These are phyloP conservation scores for Marasmius tenuissimus DNA, from an alignment of 1,284 basidiomycete genomes.

Conservation along the genomic window DNA sequence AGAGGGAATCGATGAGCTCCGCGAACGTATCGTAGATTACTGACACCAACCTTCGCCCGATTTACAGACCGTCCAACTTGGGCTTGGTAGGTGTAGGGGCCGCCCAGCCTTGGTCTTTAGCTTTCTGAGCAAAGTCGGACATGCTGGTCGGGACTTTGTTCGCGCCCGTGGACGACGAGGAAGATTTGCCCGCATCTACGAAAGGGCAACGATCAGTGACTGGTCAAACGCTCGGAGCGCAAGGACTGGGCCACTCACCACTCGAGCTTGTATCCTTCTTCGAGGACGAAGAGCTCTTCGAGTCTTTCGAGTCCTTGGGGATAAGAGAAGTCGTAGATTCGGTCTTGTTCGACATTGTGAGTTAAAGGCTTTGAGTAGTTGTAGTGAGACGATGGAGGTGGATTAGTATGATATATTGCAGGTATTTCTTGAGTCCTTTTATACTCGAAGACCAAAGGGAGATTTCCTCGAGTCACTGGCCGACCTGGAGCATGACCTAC, in stretches of 20 bases:
- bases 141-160: not conserved
- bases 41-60: no score
- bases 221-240: not conserved
- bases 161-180: not conserved
- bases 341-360: not conserved
- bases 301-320: not conserved
- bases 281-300: not conserved
- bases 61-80: not conserved
- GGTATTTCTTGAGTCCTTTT: not conserved
- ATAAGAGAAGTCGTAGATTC: not conserved
- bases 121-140: not conserved
- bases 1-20: no score
- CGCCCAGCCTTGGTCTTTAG: not conserved
- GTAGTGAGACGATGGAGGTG: not conserved
- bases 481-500: no score
- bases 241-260: not conserved
- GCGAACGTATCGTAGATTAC: no score
- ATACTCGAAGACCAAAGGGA: no score
- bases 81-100: not conserved
- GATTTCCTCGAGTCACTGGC: no score
- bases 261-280: not conserved
- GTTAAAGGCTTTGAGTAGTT: not conserved
- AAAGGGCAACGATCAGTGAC: not conserved
- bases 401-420: not conserved
- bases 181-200: not conserved